These are phyloP conservation scores for Oryza glumipatula DNA, from an alignment of 176 grass and related monocot species.

Conservation along the genomic window DNA sequence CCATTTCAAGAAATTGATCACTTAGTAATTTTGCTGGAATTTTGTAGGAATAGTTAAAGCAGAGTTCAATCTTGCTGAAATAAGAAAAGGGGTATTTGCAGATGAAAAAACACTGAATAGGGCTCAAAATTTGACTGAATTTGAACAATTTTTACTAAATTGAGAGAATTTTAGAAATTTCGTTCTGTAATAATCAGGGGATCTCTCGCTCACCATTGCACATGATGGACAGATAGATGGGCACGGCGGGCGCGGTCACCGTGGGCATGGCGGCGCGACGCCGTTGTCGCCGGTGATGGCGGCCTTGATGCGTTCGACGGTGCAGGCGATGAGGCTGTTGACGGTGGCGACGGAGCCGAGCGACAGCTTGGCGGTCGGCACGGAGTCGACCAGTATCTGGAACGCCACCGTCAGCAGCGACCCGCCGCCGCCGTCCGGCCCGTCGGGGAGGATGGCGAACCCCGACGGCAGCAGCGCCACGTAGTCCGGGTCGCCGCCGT, in stretches of 20 bases:
- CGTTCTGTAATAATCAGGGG: background rate
- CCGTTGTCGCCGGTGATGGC: constrained; percentile 48
- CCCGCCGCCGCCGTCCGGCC: constrained; percentile 42
- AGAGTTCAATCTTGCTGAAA: background rate
- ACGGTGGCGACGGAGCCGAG: constrained; percentile 89
- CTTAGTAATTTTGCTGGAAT: background rate
- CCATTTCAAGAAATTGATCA: background rate
- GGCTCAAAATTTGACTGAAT: background rate
- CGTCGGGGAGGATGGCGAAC: constrained; percentile 83
- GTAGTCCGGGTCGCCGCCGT: constrained; percentile 74
- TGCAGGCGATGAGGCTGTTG: constrained; percentile 83
- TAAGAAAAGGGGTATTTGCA: background rate
- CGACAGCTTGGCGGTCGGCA: constrained; percentile 82
- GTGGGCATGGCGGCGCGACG: constrained; percentile 17
- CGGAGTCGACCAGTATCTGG: constrained; percentile 85
- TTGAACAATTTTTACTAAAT: background rate
- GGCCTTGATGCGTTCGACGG: constrained; percentile 86
- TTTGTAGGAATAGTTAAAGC: background rate
- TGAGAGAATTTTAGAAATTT: no score
- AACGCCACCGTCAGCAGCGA: constrained; percentile 87
- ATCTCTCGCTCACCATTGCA: constrained; percentile 22
- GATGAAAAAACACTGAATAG: background rate
- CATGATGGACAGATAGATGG: background rate
- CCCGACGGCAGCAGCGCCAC: constrained; percentile 78
- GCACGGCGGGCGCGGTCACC: background rate